A percentile compares a stretch with the other conserved stretches of the same genome.
Evolutionary conservation across 306 rosid species (phyloP).

Genomic region (Arachis stenosperma): DNA sequence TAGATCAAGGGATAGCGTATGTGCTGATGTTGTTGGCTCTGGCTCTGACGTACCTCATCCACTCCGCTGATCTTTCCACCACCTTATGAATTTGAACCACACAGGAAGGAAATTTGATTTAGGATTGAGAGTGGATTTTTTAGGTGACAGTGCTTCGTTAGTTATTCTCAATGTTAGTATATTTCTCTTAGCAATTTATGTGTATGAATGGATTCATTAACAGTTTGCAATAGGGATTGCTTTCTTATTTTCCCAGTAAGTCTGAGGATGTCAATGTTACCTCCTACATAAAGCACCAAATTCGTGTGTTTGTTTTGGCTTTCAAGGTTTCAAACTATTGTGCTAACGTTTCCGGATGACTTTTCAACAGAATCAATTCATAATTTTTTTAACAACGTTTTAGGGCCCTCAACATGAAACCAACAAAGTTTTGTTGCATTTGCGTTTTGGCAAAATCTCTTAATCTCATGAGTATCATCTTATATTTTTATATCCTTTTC

Average conservation of each 20-base stretch:
- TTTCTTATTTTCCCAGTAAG: neutral
- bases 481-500: too few species aligned
- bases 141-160: neutral
- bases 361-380: too few species aligned
- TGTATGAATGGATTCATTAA: neutral
- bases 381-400: too few species aligned
- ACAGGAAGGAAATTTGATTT: neutral
- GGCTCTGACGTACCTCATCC: slow-evolving; percentile 68
- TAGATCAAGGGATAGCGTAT: slow-evolving; percentile 78
- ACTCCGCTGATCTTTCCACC: slow-evolving; percentile 48
- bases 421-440: too few species aligned
- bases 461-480: too few species aligned
- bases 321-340: too few species aligned
- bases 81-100: slow-evolving; percentile 36
- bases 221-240: neutral
- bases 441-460: too few species aligned
- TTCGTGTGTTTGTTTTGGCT: too few species aligned
- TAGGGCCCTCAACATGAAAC: too few species aligned
- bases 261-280: too few species aligned
- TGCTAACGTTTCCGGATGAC: too few species aligned
- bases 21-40: slow-evolving; percentile 64
- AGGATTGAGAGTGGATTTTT: slow-evolving; percentile 17
- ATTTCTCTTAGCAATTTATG: slow-evolving; percentile 1
- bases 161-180: slow-evolving; percentile 15
- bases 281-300: too few species aligned